phyloP scores from a whole-genome alignment of 2,329 filamentous ascomycete genomes.

The Fusarium annulatum region DNA sequence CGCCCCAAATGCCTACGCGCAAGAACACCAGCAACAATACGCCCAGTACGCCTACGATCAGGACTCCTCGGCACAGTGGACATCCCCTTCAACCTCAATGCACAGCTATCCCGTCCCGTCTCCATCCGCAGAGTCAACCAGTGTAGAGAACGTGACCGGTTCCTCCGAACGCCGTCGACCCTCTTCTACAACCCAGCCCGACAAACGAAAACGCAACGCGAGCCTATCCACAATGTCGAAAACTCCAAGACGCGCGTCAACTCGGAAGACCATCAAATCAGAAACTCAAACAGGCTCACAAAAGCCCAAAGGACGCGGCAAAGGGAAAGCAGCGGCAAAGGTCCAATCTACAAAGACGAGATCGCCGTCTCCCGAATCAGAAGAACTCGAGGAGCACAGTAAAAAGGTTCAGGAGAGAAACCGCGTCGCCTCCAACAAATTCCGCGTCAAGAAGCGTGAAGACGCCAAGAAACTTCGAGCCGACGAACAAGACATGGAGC shows the following conservation, averaged over 20 bases:
- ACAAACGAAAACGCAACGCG: neutral
- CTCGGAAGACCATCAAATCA: neutral
- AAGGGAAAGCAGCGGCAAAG: neutral
- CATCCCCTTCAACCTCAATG: neutral
- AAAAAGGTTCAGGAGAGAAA: constrained; percentile 30
- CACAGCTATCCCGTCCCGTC: neutral
- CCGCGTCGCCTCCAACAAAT: constrained; percentile 43
- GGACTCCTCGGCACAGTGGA: neutral
- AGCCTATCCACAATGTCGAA: rapidly evolving
- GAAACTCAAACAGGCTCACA: neutral
- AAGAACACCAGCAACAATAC: neutral
- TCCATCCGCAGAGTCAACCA: neutral
- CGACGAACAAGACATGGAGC: constrained; percentile 34
- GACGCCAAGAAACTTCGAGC: constrained; percentile 24
- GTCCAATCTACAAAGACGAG: neutral
- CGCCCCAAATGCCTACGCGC: neutral
- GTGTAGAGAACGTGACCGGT: rapidly evolving
- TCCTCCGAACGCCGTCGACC: neutral
- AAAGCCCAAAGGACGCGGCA: neutral
- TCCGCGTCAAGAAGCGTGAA: constrained; percentile 38
- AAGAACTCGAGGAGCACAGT: neutral
- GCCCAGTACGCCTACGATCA: neutral
- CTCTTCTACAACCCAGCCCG: neutral
- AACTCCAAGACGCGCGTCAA: neutral
- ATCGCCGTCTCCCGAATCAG: neutral